These are phyloP conservation scores for Zygoascus tannicola DNA, from an alignment of 805 yeast species.

Conservation along the genomic window DNA sequence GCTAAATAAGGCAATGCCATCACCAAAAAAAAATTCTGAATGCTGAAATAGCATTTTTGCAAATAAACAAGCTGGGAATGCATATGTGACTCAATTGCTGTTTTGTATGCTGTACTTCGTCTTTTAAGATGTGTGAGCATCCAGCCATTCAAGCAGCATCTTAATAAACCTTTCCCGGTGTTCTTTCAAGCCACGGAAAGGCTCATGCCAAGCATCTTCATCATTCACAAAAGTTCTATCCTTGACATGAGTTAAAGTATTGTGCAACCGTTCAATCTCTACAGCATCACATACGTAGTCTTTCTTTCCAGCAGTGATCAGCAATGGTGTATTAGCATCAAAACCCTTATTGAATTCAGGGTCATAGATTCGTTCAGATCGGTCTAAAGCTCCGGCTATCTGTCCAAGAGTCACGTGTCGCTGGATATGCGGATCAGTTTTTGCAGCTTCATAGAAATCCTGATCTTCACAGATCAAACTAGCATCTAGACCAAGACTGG, in stretches of 20 bases:
- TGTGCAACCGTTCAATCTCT: conserved; percentile 16
- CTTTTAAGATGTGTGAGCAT: conserved; percentile 7
- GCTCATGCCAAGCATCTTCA: conserved; percentile 20
- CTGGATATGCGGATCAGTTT: conserved; percentile 22
- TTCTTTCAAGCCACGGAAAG: conserved; percentile 8
- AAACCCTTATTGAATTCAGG: conserved; percentile 21
- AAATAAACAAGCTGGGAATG: no score
- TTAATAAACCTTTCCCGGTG: conserved; percentile 8
- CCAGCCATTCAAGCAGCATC: conserved; percentile 17
- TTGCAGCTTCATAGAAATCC: conserved; percentile 14
- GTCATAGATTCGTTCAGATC: conserved; percentile 26
- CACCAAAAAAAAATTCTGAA: no score
- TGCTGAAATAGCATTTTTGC: no score
- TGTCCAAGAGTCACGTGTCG: conserved; percentile 22
- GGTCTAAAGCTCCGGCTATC: conserved; percentile 26
- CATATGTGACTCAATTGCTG: no score
- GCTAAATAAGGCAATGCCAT: no score
- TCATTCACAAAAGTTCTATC: conserved; percentile 18
- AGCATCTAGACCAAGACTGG: conserved; percentile 20
- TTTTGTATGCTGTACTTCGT: no score
- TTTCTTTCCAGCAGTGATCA: conserved; percentile 25
- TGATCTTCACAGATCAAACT: conserved; percentile 23
- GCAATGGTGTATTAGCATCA: conserved; percentile 26
- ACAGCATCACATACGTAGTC: conserved; percentile 16
- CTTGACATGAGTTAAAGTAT: conserved; percentile 10